Evolutionary conservation across 768 basidiomycete species (phyloP).

Genomic region (Psilocybe subaeruginosa): DNA sequence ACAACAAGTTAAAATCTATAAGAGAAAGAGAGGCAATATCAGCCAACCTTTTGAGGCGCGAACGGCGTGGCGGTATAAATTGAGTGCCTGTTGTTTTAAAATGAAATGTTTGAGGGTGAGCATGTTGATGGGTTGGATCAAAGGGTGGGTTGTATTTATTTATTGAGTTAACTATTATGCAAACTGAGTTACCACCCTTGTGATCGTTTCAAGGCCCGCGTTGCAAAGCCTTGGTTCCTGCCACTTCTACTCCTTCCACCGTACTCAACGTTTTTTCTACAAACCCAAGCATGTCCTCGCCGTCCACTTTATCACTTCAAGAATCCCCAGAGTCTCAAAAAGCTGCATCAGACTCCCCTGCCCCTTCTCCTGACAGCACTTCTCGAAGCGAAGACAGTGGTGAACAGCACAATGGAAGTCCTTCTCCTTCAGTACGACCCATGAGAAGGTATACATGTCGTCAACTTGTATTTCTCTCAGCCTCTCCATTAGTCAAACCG

Average conservation of each 20-base stretch:
- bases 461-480: constrained; percentile 68
- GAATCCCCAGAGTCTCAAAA: constrained; percentile 6
- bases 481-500: constrained; percentile 73
- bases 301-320: constrained; percentile 9
- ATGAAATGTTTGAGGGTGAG: constrained; percentile 77
- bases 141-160: constrained; percentile 12
- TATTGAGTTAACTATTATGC: constrained; percentile 16
- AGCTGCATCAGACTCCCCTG: constrained; percentile 21
- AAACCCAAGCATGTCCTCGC: constrained; percentile 21
- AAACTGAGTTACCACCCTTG: constrained; percentile 26
- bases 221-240: constrained; percentile 15
- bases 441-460: constrained; percentile 70
- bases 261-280: constrained; percentile 16
- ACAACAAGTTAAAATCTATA: constrained; percentile 2
- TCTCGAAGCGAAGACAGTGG: constrained; percentile 18
- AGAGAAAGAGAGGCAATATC: constrained; percentile 17
- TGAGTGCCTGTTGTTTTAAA: constrained; percentile 60
- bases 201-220: constrained; percentile 48
- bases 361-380: constrained; percentile 19
- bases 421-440: constrained; percentile 37
- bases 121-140: constrained; percentile 23
- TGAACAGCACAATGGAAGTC: constrained; percentile 29
- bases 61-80: constrained; percentile 68
- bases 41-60: constrained; percentile 67
- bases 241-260: constrained; percentile 24